These are phyloP conservation scores for Pyronema domesticum DNA, from an alignment of 495 filamentous ascomycete species.

Conservation along the genomic window DNA sequence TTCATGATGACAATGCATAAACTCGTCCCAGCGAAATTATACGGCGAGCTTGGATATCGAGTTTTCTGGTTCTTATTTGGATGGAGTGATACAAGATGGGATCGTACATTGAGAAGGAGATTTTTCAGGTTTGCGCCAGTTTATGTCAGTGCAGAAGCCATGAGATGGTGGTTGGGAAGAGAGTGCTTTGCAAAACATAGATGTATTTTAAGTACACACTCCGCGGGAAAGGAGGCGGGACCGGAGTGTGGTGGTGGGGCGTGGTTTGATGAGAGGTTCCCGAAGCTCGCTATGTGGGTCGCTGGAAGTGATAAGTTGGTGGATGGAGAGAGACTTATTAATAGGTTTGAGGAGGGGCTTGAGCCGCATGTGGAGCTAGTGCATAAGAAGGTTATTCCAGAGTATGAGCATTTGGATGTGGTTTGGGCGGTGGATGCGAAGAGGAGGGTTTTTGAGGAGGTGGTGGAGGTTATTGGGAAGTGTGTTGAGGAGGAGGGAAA, in stretches of 20 bases:
- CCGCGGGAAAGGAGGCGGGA: conserved; percentile 30
- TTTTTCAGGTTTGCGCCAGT: conserved; percentile 88
- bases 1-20: conserved; percentile 78
- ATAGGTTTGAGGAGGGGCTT: conserved; percentile 53
- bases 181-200: conserved; percentile 83
- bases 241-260: conserved; percentile 43
- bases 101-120: conserved; percentile 56
- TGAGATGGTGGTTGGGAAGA: conserved; percentile 89
- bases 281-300: conserved; percentile 82
- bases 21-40: conserved; percentile 44
- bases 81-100: conserved; percentile 80
- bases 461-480: conserved; percentile 71
- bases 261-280: conserved; percentile 68
- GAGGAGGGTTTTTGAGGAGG: conserved; percentile 66
- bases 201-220: conserved; percentile 61
- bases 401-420: conserved; percentile 90
- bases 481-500: conserved; percentile 33
- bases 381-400: conserved; percentile 66
- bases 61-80: conserved; percentile 83
- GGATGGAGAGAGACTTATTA: conserved; percentile 57
- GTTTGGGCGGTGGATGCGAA: conserved; percentile 87
- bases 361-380: conserved; percentile 73
- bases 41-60: conserved; percentile 72
- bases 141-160: conserved; percentile 74
- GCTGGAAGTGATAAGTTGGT: conserved; percentile 67